These are phyloP conservation scores for Arabidopsis hybrid DNA, from an alignment of 441 rosid genomes.

Conservation along the genomic window DNA sequence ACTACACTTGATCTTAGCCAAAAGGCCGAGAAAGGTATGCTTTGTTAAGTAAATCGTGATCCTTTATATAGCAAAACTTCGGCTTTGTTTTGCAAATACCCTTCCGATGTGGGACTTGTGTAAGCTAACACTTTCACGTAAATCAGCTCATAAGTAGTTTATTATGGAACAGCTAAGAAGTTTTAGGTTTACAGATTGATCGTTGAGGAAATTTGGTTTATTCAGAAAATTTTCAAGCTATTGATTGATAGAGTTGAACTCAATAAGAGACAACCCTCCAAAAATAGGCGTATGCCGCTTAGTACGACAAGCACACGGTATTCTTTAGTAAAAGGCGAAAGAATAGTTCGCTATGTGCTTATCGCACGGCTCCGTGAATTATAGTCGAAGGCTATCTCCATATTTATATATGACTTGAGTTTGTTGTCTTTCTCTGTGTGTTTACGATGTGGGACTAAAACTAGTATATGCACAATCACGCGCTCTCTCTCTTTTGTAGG, in stretches of 20 bases:
- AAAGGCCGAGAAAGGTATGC: conserved; percentile 77
- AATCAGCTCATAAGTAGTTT: neutral
- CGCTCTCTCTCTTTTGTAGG: neutral
- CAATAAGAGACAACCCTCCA: conserved; percentile 38
- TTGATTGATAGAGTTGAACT: conserved; percentile 25
- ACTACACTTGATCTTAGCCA: conserved; percentile 99
- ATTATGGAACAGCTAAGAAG: neutral
- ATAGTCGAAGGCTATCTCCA: rapidly evolving
- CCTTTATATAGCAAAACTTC: neutral
- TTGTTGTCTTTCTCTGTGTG: neutral
- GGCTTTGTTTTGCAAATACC: neutral
- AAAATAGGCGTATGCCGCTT: conserved; percentile 39
- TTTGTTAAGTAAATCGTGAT: neutral
- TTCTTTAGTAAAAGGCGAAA: conserved; percentile 84
- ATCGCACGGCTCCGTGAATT: conserved; percentile 21
- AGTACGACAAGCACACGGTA: conserved; percentile 52
- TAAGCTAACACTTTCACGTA: neutral
- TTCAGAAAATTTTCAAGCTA: neutral
- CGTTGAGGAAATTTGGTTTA: neutral
- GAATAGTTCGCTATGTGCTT: conserved; percentile 67
- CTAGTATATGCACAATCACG: neutral
- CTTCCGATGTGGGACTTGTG: conserved; percentile 2
- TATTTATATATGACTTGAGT: neutral
- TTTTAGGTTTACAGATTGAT: neutral
- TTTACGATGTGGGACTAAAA: conserved; percentile 35